Percentiles rank a stretch among this genome's conserved stretches.
phyloP scores from a whole-genome alignment of 441 rosid genomes.

The Brassica hybrid region DNA sequence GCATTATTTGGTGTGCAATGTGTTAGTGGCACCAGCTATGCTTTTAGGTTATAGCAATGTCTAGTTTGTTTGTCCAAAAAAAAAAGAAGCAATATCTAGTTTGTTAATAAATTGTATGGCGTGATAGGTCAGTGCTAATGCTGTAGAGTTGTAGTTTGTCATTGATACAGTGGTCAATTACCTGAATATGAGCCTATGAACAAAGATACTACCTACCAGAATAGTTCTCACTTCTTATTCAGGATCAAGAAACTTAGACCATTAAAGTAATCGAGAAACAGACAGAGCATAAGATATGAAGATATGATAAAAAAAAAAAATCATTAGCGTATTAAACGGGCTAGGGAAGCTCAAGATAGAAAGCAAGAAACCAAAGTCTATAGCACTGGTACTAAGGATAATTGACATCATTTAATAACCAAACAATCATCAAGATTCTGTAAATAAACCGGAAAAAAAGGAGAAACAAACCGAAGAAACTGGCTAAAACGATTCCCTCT shows the following conservation, averaged over 20 bases:
- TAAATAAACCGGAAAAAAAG: background rate
- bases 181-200: background rate
- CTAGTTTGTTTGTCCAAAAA: too few species aligned
- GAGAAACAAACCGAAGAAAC: slow-evolving; percentile 11
- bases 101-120: too few species aligned
- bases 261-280: background rate
- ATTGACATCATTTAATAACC: background rate
- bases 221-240: background rate
- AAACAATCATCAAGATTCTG: background rate
- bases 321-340: background rate
- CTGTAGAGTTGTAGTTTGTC: too few species aligned
- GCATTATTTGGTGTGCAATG: too few species aligned
- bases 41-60: too few species aligned
- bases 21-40: too few species aligned
- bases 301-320: background rate
- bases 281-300: background rate
- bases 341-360: background rate
- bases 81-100: too few species aligned
- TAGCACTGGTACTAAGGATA: background rate
- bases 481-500: background rate
- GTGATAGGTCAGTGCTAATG: too few species aligned
- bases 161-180: background rate
- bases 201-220: background rate
- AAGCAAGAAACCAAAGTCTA: background rate
- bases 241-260: background rate